A percentile compares a stretch with the other conserved stretches of the same genome.
Evolutionary conservation across 1,284 basidiomycete species (phyloP).

Genomic region (Apiotrichum porosum): DNA sequence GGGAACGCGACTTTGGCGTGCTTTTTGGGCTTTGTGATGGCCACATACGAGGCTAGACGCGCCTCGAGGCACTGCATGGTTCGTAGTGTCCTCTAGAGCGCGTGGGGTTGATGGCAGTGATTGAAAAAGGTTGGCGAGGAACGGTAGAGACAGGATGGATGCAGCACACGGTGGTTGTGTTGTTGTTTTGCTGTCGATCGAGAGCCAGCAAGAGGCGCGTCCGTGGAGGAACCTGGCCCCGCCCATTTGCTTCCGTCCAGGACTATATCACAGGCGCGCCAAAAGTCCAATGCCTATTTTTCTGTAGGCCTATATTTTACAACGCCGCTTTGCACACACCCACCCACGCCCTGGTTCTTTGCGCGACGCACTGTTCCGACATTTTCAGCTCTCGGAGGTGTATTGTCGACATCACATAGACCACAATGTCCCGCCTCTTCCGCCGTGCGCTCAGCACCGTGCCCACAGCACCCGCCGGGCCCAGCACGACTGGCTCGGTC

Average conservation of each 20-base stretch:
- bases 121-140: too few species aligned
- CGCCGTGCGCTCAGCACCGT: slow-evolving; percentile 25
- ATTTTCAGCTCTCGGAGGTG: slow-evolving; percentile 6
- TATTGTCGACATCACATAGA: not conserved
- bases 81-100: too few species aligned
- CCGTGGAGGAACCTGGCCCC: not conserved
- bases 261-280: too few species aligned
- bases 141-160: too few species aligned
- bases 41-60: slow-evolving; percentile 34
- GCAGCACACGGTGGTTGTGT: slow-evolving; percentile 1
- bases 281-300: not conserved
- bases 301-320: too few species aligned
- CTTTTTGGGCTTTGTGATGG: slow-evolving; percentile 25
- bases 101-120: too few species aligned
- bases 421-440: slow-evolving; percentile 38
- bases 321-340: too few species aligned
- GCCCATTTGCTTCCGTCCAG: not conserved
- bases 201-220: not conserved
- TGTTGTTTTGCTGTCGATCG: not conserved
- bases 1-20: slow-evolving; percentile 40
- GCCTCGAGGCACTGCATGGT: slow-evolving; percentile 38
- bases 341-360: too few species aligned
- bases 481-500: slow-evolving; percentile 20
- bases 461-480: slow-evolving; percentile 14
- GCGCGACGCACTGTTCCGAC: too few species aligned